Percentiles rank a stretch among this genome's conserved stretches.
Conservation (phyloP, 768 basidiomycete species). For the Lentinula sp. region DNA sequence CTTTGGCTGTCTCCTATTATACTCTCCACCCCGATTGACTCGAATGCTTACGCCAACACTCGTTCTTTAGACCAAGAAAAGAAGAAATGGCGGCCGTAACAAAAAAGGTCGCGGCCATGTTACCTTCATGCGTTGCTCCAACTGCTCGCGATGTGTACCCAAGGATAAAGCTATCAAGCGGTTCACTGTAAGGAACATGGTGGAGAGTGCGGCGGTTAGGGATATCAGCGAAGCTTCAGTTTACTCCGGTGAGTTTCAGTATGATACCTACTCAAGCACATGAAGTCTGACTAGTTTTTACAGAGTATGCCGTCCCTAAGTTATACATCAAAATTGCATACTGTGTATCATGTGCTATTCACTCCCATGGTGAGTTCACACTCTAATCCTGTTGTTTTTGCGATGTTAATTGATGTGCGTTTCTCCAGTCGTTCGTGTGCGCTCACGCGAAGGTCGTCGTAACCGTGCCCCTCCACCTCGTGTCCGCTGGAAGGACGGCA, state of each 20-base stretch:
- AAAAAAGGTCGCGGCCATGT: constrained; percentile 99
- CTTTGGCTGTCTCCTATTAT: background rate
- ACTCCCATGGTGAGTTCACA: constrained; percentile 83
- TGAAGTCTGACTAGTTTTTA: background rate
- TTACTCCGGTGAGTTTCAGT: constrained; percentile 66
- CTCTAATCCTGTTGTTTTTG: background rate
- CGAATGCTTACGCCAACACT: background rate
- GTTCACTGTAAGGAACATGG: constrained; percentile 99
- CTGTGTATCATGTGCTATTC: constrained; percentile 99
- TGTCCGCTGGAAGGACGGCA: constrained; percentile 90
- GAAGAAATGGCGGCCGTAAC: constrained; percentile 99
- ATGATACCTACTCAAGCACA: background rate
- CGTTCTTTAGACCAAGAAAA: constrained; percentile 87
- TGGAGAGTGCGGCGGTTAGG: constrained; percentile 95
- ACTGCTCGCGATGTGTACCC: constrained; percentile 96
- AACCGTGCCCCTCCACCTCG: constrained; percentile 98
- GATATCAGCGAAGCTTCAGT: constrained; percentile 96
- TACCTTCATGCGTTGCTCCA: constrained; percentile 92
- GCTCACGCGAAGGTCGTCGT: constrained; percentile 90
- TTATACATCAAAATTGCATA: constrained; percentile 98
- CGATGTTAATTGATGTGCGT: background rate
- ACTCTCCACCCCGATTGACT: background rate
- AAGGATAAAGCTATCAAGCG: constrained; percentile 99
- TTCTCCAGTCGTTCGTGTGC: constrained; percentile 92
- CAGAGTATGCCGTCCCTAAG: constrained; percentile 95